Base-by-base conservation (phyloP, 495 filamentous ascomycete genomes). In the Aspergillus mulundensis region DNA sequence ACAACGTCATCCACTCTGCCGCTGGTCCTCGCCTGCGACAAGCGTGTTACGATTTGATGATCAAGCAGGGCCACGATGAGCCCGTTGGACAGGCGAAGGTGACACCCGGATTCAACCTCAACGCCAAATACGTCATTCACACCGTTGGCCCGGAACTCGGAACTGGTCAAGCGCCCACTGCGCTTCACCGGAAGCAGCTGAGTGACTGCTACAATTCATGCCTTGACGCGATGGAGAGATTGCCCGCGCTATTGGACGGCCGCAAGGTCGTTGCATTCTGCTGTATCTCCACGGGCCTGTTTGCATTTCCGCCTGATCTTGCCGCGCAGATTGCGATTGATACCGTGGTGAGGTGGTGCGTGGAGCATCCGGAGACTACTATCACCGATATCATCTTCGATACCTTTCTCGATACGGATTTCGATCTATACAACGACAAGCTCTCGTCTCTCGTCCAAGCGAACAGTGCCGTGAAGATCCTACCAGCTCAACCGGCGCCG, bases 281-380 rank as follows among this genome's bases (percentile, higher is more conserved):
- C 53, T 62, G 65, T n/a, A 67, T 65, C 7, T 67, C 65, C 2
- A 67, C 62, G 0, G 65, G 65, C 0, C 25, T 67, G 2, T 67
- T 67, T 50, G 65, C 61, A 5, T 67, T 64, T 24, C 65, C 65
- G 14, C 46, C 60, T 4, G 58, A 57, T 2, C 15, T 58, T 1
- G 65, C 65, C 2, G 60, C 60, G 1, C 15, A 23, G 1, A 59
- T 67, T 51, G 62, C 65, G 0, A 36, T 67, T n/a, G 42, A 58
- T 0, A 53, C 65, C 0, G 65, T 67, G 5, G 24, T 51, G 0
- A 20, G 48, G 6, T 67, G 65, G 65, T 59, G 56, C 21, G 11
- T 23, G 23, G 19, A 50, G 7, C 54, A 64, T 19, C 55, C 61
- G 3, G 25, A 24, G 10, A 61, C 62, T 15, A 57, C 51, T 7